Percentiles rank a stretch among this genome's conserved stretches.
phyloP scores from a whole-genome alignment of 352 stramenopile species.

The Globisporangium emineosum region DNA sequence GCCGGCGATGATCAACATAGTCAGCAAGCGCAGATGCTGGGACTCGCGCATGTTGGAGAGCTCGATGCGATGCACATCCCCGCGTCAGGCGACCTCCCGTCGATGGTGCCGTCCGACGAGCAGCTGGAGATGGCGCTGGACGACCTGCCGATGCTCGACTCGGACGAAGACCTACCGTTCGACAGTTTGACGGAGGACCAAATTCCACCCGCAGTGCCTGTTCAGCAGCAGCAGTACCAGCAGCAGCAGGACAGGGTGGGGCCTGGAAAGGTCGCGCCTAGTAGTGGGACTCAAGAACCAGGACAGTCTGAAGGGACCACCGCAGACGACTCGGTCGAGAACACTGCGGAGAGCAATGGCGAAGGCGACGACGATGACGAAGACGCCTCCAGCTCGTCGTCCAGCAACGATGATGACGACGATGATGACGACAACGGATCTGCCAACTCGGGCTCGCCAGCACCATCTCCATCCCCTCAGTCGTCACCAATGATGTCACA shows the following conservation, averaged over 20 bases:
- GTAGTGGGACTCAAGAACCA: background rate
- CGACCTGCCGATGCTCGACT: slow-evolving; percentile 71
- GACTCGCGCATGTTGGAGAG: background rate
- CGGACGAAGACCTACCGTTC: slow-evolving; percentile 59
- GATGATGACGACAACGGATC: slow-evolving; percentile 48
- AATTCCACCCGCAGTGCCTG: slow-evolving; percentile 1
- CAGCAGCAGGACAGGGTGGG: background rate
- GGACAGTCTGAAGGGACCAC: background rate
- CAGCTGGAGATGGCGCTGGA: slow-evolving; percentile 70
- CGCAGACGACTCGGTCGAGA: slow-evolving; percentile 13
- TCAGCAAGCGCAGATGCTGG: slow-evolving; percentile 2
- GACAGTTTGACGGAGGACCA: slow-evolving; percentile 19
- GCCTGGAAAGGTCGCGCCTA: background rate
- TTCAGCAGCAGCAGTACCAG: background rate
- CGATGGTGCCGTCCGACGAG: slow-evolving; percentile 58
- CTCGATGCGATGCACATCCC: slow-evolving; percentile 6
- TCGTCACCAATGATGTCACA: slow-evolving; percentile 58
- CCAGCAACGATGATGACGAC: slow-evolving; percentile 31
- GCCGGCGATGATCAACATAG: background rate
- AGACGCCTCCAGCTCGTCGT: slow-evolving; percentile 36
- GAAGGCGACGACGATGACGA: slow-evolving; percentile 45
- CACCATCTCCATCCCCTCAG: slow-evolving; percentile 43
- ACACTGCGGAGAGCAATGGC: slow-evolving; percentile 18
- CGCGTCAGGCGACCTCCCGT: slow-evolving; percentile 22
- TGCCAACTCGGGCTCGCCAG: slow-evolving; percentile 56